phyloP scores from a whole-genome alignment of 129 eudicot genomes.

The Ambrosia artemisiifolia region DNA sequence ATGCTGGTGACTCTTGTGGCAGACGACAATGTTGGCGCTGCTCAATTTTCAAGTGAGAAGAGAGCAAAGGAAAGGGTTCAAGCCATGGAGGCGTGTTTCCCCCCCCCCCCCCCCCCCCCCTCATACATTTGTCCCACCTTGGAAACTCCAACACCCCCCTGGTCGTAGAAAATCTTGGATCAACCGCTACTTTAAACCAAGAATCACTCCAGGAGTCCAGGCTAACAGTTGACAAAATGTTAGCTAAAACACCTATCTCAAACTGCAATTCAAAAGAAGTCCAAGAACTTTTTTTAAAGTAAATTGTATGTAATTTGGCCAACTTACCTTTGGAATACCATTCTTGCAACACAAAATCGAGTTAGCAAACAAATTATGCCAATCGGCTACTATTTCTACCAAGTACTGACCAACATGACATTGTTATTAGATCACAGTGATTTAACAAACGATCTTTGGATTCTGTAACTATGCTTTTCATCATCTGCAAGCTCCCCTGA shows the following conservation, averaged over 20 bases:
- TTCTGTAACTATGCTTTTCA: slow-evolving; percentile 36
- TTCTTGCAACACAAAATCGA: slow-evolving; percentile 13
- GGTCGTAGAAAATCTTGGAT: no score
- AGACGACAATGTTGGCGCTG: no score
- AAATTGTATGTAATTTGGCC: slow-evolving; percentile 11
- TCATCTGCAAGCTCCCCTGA: slow-evolving; percentile 42
- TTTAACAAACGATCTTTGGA: not conserved
- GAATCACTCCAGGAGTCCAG: no score
- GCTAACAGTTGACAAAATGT: not conserved
- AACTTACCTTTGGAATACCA: not conserved
- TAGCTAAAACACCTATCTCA: not conserved
- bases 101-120: no score
- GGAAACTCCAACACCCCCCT: no score
- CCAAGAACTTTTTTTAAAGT: not conserved
- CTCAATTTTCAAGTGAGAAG: no score
- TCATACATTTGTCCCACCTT: no score
- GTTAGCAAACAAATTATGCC: slow-evolving; percentile 15
- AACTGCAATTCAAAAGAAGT: not conserved
- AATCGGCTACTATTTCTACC: not conserved
- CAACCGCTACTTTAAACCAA: no score
- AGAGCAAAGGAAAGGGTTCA: no score
- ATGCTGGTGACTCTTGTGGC: no score
- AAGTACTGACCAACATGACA: not conserved
- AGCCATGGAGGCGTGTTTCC: no score
- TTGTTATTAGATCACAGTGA: not conserved